Evolutionary conservation across 169 alveolate genomes (phyloP).

Genomic region (Hepatocystis sp.): DNA sequence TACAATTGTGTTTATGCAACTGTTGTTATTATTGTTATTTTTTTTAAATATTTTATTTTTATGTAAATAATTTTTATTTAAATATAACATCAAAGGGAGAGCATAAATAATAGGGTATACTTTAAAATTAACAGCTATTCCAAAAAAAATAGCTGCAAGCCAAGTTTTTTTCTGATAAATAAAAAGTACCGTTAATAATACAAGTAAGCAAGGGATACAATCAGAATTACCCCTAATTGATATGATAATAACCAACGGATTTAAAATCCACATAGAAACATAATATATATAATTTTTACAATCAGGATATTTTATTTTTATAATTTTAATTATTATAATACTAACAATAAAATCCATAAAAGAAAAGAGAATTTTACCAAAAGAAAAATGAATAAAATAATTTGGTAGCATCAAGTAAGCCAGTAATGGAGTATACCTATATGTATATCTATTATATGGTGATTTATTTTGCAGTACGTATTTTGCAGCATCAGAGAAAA

Average conservation of each 20-base stretch:
- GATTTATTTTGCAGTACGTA: slow-evolving; percentile 93
- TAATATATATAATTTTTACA: slow-evolving; percentile 66
- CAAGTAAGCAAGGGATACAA: slow-evolving; percentile 83
- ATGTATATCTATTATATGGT: slow-evolving; percentile 97
- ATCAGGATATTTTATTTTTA: slow-evolving; percentile 30
- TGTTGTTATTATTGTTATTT: slow-evolving; percentile 55
- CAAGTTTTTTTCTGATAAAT: slow-evolving; percentile 67
- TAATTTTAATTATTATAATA: slow-evolving; percentile 47
- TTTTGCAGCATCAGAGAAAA: slow-evolving; percentile 97
- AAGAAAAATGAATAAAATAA: slow-evolving; percentile 78
- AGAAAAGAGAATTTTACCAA: slow-evolving; percentile 93
- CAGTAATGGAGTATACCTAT: slow-evolving; percentile 98
- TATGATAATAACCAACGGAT: slow-evolving; percentile 93
- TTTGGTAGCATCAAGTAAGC: slow-evolving; percentile 86
- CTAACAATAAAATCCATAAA: slow-evolving; percentile 91
- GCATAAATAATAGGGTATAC: slow-evolving; percentile 97
- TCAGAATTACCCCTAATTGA: slow-evolving; percentile 97
- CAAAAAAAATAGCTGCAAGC: slow-evolving; percentile 87
- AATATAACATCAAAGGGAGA: slow-evolving; percentile 87
- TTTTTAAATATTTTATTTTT: slow-evolving; percentile 52
- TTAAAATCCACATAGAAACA: slow-evolving; percentile 92
- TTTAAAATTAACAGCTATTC: slow-evolving; percentile 96
- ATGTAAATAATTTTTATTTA: slow-evolving; percentile 69
- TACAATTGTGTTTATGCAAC: slow-evolving; percentile 39
- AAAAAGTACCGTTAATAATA: slow-evolving; percentile 79